Conservation (phyloP, 2,329 filamentous ascomycete genomes). For the Basipetospora sp. region DNA sequence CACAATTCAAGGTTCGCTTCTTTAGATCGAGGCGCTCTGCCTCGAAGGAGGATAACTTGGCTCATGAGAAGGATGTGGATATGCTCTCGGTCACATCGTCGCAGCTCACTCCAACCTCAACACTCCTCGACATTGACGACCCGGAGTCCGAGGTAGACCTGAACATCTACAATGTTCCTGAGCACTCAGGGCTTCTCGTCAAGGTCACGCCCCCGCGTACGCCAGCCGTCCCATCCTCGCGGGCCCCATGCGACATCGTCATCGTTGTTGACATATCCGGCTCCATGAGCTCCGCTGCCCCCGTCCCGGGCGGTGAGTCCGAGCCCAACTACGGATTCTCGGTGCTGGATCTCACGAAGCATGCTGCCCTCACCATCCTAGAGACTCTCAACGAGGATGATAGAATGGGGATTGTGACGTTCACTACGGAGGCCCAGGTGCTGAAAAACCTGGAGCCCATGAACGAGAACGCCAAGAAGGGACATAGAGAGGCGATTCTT, state of each 20-base stretch:
- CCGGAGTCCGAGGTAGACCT: neutral
- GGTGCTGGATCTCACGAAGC: conserved; percentile 44
- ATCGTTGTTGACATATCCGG: conserved; percentile 47
- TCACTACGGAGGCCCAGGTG: conserved; percentile 26
- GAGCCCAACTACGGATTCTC: conserved; percentile 29
- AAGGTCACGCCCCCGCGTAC: neutral
- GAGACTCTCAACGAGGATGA: conserved; percentile 40
- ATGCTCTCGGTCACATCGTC: too few species aligned
- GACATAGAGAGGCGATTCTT: conserved; percentile 26
- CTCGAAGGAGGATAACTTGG: too few species aligned
- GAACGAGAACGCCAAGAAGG: conserved; percentile 30
- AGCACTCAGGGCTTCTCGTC: neutral
- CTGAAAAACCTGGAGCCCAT: conserved; percentile 34
- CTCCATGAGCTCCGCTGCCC: conserved; percentile 37
- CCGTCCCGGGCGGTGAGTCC: conserved; percentile 27
- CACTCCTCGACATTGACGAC: too few species aligned
- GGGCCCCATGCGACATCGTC: conserved; percentile 44
- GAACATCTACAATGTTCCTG: neutral
- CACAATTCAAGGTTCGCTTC: too few species aligned
- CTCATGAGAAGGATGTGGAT: too few species aligned
- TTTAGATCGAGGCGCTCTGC: too few species aligned
- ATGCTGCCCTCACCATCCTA: conserved; percentile 43
- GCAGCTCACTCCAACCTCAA: too few species aligned
- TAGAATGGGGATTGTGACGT: conserved; percentile 43
- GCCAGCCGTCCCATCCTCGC: conserved; percentile 9